These are phyloP conservation scores for Gastrodia elata DNA, from an alignment of 106 monocot genomes.

Conservation along the genomic window DNA sequence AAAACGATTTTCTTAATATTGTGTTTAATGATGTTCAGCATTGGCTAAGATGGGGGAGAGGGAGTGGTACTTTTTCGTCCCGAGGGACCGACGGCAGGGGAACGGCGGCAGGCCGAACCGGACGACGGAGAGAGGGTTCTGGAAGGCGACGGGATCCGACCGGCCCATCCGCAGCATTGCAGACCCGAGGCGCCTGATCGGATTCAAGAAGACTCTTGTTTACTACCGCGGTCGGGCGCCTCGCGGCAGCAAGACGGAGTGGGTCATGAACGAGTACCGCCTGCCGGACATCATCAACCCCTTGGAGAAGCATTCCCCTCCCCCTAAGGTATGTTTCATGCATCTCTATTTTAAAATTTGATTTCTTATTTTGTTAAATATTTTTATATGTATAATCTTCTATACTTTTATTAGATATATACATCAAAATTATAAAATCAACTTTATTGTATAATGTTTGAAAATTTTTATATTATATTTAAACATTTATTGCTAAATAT, in stretches of 20 bases:
- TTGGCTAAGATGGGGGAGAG: constrained; percentile 68
- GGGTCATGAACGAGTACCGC: constrained; percentile 96
- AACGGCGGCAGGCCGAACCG: constrained; percentile 65
- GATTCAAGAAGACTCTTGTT: constrained; percentile 84
- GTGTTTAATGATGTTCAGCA: background rate
- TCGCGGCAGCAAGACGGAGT: constrained; percentile 59
- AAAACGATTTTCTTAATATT: too few species aligned
- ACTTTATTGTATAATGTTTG: too few species aligned
- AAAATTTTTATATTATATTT: too few species aligned
- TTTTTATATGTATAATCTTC: background rate
- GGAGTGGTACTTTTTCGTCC: constrained; percentile 97
- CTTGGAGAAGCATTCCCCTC: too few species aligned
- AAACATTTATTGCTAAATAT: too few species aligned
- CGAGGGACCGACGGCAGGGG: constrained; percentile 47
- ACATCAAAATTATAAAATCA: too few species aligned
- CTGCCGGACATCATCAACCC: constrained; percentile 20
- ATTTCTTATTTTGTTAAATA: background rate
- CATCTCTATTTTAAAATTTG: background rate
- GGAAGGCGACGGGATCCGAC: constrained; percentile 93
- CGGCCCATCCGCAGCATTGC: constrained; percentile 42
- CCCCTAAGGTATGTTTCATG: background rate
- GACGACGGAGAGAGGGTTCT: constrained; percentile 73
- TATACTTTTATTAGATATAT: too few species aligned
- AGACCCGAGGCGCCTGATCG: constrained; percentile 57
- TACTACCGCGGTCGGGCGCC: constrained; percentile 76